phyloP scores from a whole-genome alignment of 371 early-diverging fungal species.

The Dinochytrium kinnereticum region DNA sequence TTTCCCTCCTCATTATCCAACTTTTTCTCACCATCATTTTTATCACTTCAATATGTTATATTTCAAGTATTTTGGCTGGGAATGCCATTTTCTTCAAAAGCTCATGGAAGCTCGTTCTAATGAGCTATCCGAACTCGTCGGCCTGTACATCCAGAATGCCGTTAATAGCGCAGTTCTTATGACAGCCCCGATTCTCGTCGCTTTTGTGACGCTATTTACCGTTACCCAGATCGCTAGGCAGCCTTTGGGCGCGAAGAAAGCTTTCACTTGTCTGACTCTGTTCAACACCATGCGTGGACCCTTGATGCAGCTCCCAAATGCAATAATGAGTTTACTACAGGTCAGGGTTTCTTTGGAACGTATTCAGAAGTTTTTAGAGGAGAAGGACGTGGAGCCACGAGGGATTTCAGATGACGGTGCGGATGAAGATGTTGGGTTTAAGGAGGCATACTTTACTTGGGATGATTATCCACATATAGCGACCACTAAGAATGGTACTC shows the following conservation, averaged over 20 bases:
- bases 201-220: slow-evolving; percentile 42
- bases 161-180: slow-evolving; percentile 36
- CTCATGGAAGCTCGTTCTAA: slow-evolving; percentile 41
- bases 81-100: slow-evolving; percentile 47
- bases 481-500: background rate
- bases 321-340: slow-evolving; percentile 37
- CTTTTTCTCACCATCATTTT: background rate
- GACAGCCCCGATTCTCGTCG: slow-evolving; percentile 42
- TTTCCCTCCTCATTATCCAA: slow-evolving; percentile 7
- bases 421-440: slow-evolving; percentile 30
- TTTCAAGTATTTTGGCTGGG: slow-evolving; percentile 56
- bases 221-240: slow-evolving; percentile 35
- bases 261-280: slow-evolving; percentile 67
- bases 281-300: slow-evolving; percentile 68
- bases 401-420: background rate
- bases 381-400: slow-evolving; percentile 45
- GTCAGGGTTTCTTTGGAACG: slow-evolving; percentile 46
- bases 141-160: slow-evolving; percentile 32
- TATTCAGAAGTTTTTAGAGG: slow-evolving; percentile 42
- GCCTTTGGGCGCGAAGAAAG: slow-evolving; percentile 32
- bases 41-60: too few species aligned
- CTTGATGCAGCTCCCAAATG: slow-evolving; percentile 59
- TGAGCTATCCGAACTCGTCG: slow-evolving; percentile 37
- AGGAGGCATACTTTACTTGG: slow-evolving; percentile 30
- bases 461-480: slow-evolving; percentile 9